phyloP scores from a whole-genome alignment of 139 green algal species.

The Auxenochlorella pyrenoidosa region DNA sequence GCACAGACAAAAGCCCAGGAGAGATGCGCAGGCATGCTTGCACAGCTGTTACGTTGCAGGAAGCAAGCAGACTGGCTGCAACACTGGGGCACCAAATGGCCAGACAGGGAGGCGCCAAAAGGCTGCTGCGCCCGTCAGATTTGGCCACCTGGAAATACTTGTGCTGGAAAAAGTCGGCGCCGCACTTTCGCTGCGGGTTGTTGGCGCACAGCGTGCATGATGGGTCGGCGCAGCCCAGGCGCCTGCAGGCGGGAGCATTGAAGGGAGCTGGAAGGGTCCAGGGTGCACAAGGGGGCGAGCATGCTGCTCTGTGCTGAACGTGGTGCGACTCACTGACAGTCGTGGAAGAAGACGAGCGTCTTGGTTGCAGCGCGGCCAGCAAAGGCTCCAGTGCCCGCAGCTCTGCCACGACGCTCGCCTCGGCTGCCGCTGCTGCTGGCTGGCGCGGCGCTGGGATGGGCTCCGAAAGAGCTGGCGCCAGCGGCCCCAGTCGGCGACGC shows the following conservation, averaged over 20 bases:
- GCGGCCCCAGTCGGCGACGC: not conserved
- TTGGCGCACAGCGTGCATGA: conserved; percentile 11
- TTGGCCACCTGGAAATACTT: conserved; percentile 11
- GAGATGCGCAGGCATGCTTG: too few species aligned
- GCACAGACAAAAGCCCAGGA: too few species aligned
- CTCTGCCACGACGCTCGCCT: not conserved
- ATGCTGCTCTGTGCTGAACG: too few species aligned
- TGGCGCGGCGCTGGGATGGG: not conserved
- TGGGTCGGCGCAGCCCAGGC: conserved; percentile 2
- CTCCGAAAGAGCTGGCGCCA: not conserved
- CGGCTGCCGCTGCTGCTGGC: not conserved
- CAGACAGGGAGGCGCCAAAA: too few species aligned
- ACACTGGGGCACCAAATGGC: too few species aligned
- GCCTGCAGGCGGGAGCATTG: not conserved
- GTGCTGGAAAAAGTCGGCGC: not conserved
- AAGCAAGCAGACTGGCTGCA: not conserved
- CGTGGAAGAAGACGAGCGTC: not conserved
- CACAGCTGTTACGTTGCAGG: not conserved
- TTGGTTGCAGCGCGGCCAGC: not conserved
- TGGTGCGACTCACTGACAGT: conserved; percentile 6
- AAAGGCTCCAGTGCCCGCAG: too few species aligned
- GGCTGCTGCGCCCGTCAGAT: too few species aligned
- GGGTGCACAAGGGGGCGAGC: not conserved
- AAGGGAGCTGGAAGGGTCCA: not conserved
- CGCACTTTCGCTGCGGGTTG: conserved; percentile 17